A percentile compares a stretch with the other conserved stretches of the same genome.
Evolutionary conservation across 2,329 filamentous ascomycete genomes (phyloP).

Genomic region (Sporothrix phasma): DNA sequence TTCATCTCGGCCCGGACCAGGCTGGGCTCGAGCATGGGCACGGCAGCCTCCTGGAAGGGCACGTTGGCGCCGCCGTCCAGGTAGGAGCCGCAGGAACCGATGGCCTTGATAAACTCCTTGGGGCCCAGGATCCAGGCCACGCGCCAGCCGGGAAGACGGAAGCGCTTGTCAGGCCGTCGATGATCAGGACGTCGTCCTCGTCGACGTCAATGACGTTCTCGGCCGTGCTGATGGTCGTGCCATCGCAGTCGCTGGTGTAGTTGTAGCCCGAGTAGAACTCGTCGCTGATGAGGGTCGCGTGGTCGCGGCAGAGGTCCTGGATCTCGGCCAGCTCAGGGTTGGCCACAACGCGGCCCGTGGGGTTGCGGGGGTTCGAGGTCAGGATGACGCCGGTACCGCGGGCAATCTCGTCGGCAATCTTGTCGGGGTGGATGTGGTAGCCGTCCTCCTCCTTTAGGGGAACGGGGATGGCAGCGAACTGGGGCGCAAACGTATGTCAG

Average conservation of each 20-base stretch:
- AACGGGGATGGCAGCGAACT: slow-evolving; percentile 80
- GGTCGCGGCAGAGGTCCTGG: slow-evolving; percentile 83
- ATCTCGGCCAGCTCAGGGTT: slow-evolving; percentile 82
- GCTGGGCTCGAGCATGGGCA: slow-evolving; percentile 82
- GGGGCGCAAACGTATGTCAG: neutral
- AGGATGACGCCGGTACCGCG: slow-evolving; percentile 80
- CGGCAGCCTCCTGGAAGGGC: slow-evolving; percentile 87
- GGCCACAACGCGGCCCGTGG: slow-evolving; percentile 76
- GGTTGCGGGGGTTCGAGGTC: slow-evolving; percentile 92
- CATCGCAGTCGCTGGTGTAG: slow-evolving; percentile 87
- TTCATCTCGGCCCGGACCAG: slow-evolving; percentile 79
- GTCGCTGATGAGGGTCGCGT: slow-evolving; percentile 86
- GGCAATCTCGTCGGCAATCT: slow-evolving; percentile 83
- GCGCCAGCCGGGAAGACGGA: slow-evolving; percentile 90
- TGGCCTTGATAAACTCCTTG: slow-evolving; percentile 91
- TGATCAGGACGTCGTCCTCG: slow-evolving; percentile 82
- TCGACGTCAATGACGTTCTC: slow-evolving; percentile 86
- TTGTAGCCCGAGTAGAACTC: slow-evolving; percentile 97
- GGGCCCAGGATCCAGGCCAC: slow-evolving; percentile 94
- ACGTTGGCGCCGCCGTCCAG: slow-evolving; percentile 91
- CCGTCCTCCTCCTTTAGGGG: slow-evolving; percentile 76
- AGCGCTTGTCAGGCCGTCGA: slow-evolving; percentile 96
- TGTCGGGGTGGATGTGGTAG: slow-evolving; percentile 88
- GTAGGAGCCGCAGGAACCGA: slow-evolving; percentile 86
- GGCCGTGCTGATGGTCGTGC: slow-evolving; percentile 77